Conservation (phyloP, 2,329 filamentous ascomycete species). For the Sclerotinia nivalis region DNA sequence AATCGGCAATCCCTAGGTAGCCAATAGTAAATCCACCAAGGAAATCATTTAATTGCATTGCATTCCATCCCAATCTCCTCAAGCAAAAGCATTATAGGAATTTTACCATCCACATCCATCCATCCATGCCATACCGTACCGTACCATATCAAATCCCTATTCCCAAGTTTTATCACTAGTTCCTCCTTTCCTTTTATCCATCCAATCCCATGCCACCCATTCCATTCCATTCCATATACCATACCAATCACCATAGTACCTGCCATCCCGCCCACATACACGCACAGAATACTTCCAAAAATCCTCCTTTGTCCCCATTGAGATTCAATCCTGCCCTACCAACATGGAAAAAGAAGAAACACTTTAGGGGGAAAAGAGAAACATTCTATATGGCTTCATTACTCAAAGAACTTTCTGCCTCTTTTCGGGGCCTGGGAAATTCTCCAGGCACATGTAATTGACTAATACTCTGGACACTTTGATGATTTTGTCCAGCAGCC, state of each 20-base stretch:
- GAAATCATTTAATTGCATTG: conserved; percentile 2
- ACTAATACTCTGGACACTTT: conserved; percentile 36
- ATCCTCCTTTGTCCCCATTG: not conserved
- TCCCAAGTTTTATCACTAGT: conserved; percentile 9
- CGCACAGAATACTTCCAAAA: not conserved
- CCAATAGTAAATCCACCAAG: not conserved
- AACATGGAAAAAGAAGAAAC: not conserved
- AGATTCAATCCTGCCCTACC: not conserved
- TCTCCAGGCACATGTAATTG: conserved; percentile 41
- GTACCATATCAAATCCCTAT: not conserved
- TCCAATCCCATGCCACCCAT: not conserved
- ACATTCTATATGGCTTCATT: not conserved
- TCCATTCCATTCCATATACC: not conserved
- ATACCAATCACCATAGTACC: not conserved
- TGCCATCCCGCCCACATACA: not conserved
- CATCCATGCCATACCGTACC: not conserved
- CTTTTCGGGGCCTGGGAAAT: conserved; percentile 30
- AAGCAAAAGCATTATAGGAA: not conserved
- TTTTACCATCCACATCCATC: not conserved
- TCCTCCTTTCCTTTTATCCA: not conserved
- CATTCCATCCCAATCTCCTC: conserved; percentile 6
- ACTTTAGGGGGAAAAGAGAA: not conserved
- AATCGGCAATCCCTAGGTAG: conserved; percentile 1
- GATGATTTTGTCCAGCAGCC: conserved; percentile 34
- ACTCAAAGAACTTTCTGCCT: conserved; percentile 10